Base-by-base conservation (phyloP, 139 green algal genomes). In the Pleodorina starrii region DNA sequence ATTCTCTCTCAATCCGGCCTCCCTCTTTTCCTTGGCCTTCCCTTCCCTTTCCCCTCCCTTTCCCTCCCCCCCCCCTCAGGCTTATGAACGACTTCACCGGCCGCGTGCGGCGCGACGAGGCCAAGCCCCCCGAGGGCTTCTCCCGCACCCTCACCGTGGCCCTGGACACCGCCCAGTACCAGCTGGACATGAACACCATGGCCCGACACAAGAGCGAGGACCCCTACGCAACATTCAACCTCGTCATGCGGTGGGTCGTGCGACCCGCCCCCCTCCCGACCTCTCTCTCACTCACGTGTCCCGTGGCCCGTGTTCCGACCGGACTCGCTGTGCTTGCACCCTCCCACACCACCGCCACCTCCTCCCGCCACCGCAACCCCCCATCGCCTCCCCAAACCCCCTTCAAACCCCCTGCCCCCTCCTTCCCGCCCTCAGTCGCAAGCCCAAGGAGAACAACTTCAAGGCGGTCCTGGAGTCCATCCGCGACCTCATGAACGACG, bases 371-470 rank as follows among this genome's bases (percentile, higher is more conserved):
- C n/a, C n/a, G n/a, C n/a, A n/a, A n/a, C n/a, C n/a, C n/a, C n/a
- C n/a, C n/a, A n/a, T n/a, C n/a, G n/a, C n/a, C n/a, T n/a, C n/a
- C 0, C 51, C 14, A 17, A 14, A 60, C 14, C 14, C 51, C 51
- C 51, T 60, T 60, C 16, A 51, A 27, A 60, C 14, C 51, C 51
- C 51, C 17, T 60, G 9, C 54, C 54, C 25, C 6, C 54, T 25
- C 54, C 29, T 66, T 32, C 5, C 54, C 29, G 54, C 54, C 29
- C 5, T 17, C 90, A 93, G 90, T 17, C 91, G 91, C 35, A 97
- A 98, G 88, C 88, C 97, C 44, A 98, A 98, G 94, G 98, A 99
- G 91, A 99, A 99, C 95, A 99, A 99, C 94, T 99, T 99, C 95
- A 99, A 99, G 94, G 95, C 97, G 5, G 96, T 99, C 88, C 95